A percentile compares a stretch with the other conserved stretches of the same genome.
phyloP scores from a whole-genome alignment of 2,329 filamentous ascomycete genomes.

The Monosporascus sp. region DNA sequence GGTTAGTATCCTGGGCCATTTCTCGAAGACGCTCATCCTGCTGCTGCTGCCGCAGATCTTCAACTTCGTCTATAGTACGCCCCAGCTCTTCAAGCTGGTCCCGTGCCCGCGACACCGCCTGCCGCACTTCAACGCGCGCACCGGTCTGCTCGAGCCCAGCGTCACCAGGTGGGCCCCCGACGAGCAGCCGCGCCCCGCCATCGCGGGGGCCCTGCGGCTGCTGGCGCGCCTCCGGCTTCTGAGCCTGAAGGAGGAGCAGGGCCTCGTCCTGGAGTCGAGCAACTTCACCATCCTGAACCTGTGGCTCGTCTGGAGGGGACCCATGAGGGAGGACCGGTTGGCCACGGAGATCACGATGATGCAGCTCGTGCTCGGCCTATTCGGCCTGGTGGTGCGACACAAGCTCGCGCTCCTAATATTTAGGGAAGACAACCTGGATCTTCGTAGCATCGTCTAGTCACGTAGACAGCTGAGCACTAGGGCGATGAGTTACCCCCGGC shows the following conservation, averaged over 20 bases:
- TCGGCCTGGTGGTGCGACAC: conserved; percentile 82
- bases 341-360: conserved; percentile 74
- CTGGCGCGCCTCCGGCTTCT: conserved; percentile 65
- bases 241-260: conserved; percentile 61
- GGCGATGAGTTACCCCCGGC: too few species aligned
- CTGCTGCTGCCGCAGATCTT: conserved; percentile 90
- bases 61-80: conserved; percentile 92
- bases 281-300: conserved; percentile 94
- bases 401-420: conserved; percentile 83
- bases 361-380: conserved; percentile 70
- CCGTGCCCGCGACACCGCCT: conserved; percentile 91
- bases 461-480: too few species aligned
- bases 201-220: conserved; percentile 61
- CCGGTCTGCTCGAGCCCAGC: conserved; percentile 81
- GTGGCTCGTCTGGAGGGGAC: conserved; percentile 93
- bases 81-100: conserved; percentile 84
- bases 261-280: conserved; percentile 70
- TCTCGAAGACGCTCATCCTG: conserved; percentile 91
- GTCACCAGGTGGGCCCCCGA: conserved; percentile 67
- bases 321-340: conserved; percentile 79
- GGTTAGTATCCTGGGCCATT: conserved; percentile 93
- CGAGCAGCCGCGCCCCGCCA: conserved; percentile 60
- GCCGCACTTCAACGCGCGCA: conserved; percentile 79
- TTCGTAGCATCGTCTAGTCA: conserved; percentile 23
- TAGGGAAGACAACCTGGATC: conserved; percentile 73